Percentiles rank a stretch among this genome's conserved stretches.
These are phyloP conservation scores for Striga asiatica DNA, from an alignment of 257 asterid species.

Conservation along the genomic window DNA sequence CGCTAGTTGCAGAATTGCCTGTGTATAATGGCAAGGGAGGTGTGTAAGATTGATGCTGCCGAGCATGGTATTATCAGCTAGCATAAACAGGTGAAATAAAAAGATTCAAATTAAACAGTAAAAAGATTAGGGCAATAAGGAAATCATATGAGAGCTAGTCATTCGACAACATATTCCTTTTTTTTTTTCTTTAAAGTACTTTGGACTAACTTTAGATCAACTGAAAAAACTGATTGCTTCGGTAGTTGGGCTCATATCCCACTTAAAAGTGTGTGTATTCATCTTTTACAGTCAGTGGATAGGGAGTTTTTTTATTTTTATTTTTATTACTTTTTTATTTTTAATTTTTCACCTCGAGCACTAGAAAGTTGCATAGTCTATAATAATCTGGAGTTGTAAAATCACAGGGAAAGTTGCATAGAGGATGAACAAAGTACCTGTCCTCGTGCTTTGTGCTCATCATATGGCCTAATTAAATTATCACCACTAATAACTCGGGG, in stretches of 20 bases:
- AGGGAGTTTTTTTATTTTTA: too few relatives aligned
- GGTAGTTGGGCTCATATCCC: background rate
- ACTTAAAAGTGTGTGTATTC: background rate
- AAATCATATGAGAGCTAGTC: background rate
- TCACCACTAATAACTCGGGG: constrained; percentile 96
- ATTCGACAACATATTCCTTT: background rate
- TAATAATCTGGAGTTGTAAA: too few relatives aligned
- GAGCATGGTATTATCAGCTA: background rate
- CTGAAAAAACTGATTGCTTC: background rate
- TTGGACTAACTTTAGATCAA: background rate
- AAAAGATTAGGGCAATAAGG: too few relatives aligned
- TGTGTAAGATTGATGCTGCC: constrained; percentile 7
- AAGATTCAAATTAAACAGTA: background rate
- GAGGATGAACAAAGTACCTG: constrained; percentile 47
- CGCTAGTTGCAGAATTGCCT: constrained; percentile 84
- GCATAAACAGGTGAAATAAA: too few relatives aligned
- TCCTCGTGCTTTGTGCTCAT: constrained; percentile 85
- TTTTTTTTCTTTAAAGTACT: too few relatives aligned
- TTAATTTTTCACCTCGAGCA: too few relatives aligned
- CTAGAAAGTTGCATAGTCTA: too few relatives aligned
- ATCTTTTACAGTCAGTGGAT: too few relatives aligned
- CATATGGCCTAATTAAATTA: constrained; percentile 86
- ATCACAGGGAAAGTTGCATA: too few relatives aligned
- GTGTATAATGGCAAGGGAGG: constrained; percentile 20
- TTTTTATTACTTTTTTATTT: too few relatives aligned